These are phyloP conservation scores for Galerina sulciceps DNA, from an alignment of 768 basidiomycete species.

Conservation along the genomic window DNA sequence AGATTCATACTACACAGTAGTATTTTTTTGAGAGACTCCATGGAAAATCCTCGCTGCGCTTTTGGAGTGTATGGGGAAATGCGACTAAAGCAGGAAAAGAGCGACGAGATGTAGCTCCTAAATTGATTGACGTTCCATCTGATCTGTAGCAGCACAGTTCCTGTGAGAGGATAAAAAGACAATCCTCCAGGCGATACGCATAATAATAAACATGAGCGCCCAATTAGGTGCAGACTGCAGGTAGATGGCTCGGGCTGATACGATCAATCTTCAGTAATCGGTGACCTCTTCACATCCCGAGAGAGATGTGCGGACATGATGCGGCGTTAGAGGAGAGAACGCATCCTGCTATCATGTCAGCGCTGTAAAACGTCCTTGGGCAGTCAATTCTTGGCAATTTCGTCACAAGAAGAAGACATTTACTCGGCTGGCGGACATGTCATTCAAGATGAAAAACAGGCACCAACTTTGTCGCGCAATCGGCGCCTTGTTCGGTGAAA, in stretches of 20 bases:
- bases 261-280: conserved; percentile 13
- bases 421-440: background rate
- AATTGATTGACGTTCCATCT: conserved; percentile 6
- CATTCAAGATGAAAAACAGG: background rate
- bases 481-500: background rate
- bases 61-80: conserved; percentile 13
- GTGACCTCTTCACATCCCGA: conserved; percentile 1
- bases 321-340: conserved; percentile 30
- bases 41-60: conserved; percentile 4
- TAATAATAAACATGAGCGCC: conserved; percentile 18
- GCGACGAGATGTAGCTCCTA: conserved; percentile 6
- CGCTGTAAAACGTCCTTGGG: background rate
- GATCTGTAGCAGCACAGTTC: background rate
- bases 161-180: conserved; percentile 9
- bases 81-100: background rate
- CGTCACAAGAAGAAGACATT: conserved; percentile 2
- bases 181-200: background rate
- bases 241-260: conserved; percentile 2
- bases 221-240: conserved; percentile 11
- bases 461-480: too few species aligned
- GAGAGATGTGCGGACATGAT: conserved; percentile 26
- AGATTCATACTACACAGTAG: too few species aligned
- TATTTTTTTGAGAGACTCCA: too few species aligned
- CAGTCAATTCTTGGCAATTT: conserved; percentile 6
- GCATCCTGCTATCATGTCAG: background rate